These are phyloP conservation scores for Nelumbo lutea DNA, from an alignment of 164 flowering plant species.

Conservation along the genomic window DNA sequence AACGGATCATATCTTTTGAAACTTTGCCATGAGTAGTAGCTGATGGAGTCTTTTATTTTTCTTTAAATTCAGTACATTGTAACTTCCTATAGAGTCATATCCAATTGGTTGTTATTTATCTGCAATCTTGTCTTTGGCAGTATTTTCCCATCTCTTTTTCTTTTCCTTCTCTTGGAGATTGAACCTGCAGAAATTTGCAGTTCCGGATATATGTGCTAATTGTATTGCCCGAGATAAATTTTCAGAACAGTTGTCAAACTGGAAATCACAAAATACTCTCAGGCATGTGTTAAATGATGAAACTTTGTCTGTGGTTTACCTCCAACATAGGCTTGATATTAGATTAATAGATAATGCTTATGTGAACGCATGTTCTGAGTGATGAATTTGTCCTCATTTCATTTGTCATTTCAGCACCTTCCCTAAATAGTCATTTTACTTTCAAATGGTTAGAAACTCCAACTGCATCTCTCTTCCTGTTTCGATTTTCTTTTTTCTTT, in stretches of 20 bases:
- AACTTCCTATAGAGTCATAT: conserved; percentile 13
- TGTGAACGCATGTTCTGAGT: not conserved
- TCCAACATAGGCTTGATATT: not conserved
- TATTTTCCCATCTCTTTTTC: too few relatives aligned
- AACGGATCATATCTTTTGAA: not conserved
- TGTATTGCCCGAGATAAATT: not conserved
- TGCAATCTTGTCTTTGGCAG: conserved; percentile 11
- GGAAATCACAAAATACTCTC: not conserved
- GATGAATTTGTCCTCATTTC: not conserved
- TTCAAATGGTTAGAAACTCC: not conserved
- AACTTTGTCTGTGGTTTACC: not conserved
- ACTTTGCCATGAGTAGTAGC: conserved; percentile 10
- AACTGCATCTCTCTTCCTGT: too few relatives aligned
- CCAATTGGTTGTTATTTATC: conserved; percentile 4
- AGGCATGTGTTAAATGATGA: too few relatives aligned
- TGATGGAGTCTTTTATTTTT: conserved; percentile 10
- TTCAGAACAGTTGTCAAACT: conserved; percentile 2
- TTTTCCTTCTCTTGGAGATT: too few relatives aligned
- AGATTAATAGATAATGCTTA: not conserved
- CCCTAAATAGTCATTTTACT: not conserved
- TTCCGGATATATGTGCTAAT: not conserved
- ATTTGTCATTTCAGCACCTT: not conserved
- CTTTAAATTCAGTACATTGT: conserved; percentile 2
- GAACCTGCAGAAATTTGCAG: not conserved
- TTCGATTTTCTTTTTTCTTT: too few relatives aligned